A percentile compares a stretch with the other conserved stretches of the same genome.
These are phyloP conservation scores for Penicillium parvum DNA, from an alignment of 495 filamentous ascomycete genomes.

Conservation along the genomic window DNA sequence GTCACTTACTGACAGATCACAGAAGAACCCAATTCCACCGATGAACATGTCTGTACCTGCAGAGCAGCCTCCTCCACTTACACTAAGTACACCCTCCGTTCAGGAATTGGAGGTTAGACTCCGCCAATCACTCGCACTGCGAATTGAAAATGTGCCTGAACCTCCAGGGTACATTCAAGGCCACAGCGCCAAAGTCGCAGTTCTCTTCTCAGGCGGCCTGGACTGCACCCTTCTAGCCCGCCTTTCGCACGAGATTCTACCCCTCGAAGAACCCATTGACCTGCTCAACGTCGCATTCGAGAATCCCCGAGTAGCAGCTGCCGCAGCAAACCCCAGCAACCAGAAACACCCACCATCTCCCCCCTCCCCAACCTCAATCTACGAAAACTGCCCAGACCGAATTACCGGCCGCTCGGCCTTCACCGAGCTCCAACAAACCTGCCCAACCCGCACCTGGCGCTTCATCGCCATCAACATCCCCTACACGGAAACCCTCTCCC, in stretches of 20 bases:
- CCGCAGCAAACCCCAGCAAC: conserved; percentile 28
- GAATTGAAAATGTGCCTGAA: conserved; percentile 64
- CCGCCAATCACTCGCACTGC: conserved; percentile 56
- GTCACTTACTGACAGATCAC: neutral
- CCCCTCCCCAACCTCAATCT: conserved; percentile 41
- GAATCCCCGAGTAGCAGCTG: conserved; percentile 69
- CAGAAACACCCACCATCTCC: conserved; percentile 3
- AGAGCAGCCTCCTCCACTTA: conserved; percentile 34
- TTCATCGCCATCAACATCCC: conserved; percentile 83
- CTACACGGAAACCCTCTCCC: conserved; percentile 65
- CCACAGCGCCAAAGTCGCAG: conserved; percentile 55
- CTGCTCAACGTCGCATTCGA: conserved; percentile 96
- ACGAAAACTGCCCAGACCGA: conserved; percentile 84
- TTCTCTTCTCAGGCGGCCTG: conserved; percentile 91
- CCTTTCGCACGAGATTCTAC: conserved; percentile 74
- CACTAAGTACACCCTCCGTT: conserved; percentile 49
- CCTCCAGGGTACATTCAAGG: conserved; percentile 35
- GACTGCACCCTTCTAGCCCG: conserved; percentile 89
- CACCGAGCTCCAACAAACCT: conserved; percentile 65
- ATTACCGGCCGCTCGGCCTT: conserved; percentile 75
- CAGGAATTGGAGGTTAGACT: conserved; percentile 54
- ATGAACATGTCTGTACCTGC: conserved; percentile 56
- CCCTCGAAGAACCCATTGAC: conserved; percentile 65
- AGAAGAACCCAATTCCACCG: conserved; percentile 56
- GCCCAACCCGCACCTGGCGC: conserved; percentile 69